Evolutionary conservation across 2,329 filamentous ascomycete genomes (phyloP), one percentile per base, ranked within the genome.

Genomic region (Monosporascus cannonballus): DNA sequence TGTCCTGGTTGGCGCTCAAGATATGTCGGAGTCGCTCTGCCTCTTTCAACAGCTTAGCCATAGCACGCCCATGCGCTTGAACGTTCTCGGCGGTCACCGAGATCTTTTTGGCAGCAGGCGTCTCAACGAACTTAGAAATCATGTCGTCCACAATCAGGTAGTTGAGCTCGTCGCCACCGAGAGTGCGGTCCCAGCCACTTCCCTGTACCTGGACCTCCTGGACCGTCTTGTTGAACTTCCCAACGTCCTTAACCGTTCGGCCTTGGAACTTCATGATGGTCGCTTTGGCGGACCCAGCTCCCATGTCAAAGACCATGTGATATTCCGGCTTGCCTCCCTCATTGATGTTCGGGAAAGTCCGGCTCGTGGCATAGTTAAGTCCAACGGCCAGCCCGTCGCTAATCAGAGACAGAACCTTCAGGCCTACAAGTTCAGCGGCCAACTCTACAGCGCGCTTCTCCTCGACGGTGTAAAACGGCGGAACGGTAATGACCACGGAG

Each of bases 221-320:
- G 34, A 99, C 75, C 1, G 91, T 96, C 81, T 97, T 97, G 78
- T 96, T 97, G 76, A 83, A 93, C 69, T 89, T 91, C 59, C 91
- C 92, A 51, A 93, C 74, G 62, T 96, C 93, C 78, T 97, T 99
- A 57, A 97, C 86, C 2, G 81, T 85, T 61, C 87, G 86, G 67
- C 89, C 88, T 70, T 96, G 92, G 73, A 99, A 96, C 64, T 86
- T 87, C 67, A 99, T 73, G 50, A 99, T 76, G 6, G 91, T 94
- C 4, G 93, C 93, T 63, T 90, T 96, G 34, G 93, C 89, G 46
- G 90, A 96, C 4, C 94, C 94, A 60, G 94, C 92, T 60, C 94
- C 94, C 92, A 99, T 97, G 68, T 99, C 94, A 66, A 94, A 99
- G 30, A 99, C 84, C 69, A 99, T 74, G 73, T 99, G 90, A 63